Percentiles rank a stretch among this genome's conserved stretches.
These are phyloP conservation scores for Ilyonectria destructans DNA, from an alignment of 2,329 filamentous ascomycete genomes.

Conservation along the genomic window DNA sequence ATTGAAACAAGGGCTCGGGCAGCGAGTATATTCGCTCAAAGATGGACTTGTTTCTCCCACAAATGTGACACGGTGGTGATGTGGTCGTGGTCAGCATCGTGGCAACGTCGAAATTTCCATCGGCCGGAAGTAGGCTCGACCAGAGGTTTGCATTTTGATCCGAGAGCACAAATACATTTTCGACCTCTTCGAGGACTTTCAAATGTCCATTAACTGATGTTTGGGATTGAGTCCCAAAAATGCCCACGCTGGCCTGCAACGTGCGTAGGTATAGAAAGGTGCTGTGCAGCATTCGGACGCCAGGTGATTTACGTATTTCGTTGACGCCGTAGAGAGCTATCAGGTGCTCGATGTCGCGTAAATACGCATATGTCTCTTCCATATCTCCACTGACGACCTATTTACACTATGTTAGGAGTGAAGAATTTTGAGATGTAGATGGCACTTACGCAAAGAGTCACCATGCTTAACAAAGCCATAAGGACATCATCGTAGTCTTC, in stretches of 20 bases:
- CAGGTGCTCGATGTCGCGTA: constrained; percentile 20
- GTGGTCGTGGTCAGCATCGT: background rate
- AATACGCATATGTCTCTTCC: constrained; percentile 27
- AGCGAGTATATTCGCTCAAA: constrained; percentile 26
- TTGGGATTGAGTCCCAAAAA: constrained; percentile 10
- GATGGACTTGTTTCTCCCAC: constrained; percentile 14
- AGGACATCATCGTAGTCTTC: constrained; percentile 28
- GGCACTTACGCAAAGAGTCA: constrained; percentile 23
- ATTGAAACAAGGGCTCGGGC: constrained; percentile 14
- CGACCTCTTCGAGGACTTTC: background rate
- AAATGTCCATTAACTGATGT: constrained; percentile 4
- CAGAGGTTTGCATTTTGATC: constrained; percentile 12
- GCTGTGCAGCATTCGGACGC: constrained; percentile 20
- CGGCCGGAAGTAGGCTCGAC: constrained; percentile 8
- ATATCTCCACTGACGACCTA: constrained; percentile 30
- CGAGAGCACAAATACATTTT: background rate
- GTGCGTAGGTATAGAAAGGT: constrained; percentile 25
- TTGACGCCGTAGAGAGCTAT: constrained; percentile 22
- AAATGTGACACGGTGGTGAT: constrained; percentile 12
- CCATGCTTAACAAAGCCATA: constrained; percentile 28
- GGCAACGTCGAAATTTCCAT: background rate
- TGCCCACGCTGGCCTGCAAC: constrained; percentile 17
- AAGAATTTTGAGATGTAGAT: no score
- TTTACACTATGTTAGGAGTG: background rate
- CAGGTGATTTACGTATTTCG: constrained; percentile 5